A percentile compares a stretch with the other conserved stretches of the same genome.
Evolutionary conservation across 768 basidiomycete genomes (phyloP).

Genomic region (Cantharellus cinnabarinus): DNA sequence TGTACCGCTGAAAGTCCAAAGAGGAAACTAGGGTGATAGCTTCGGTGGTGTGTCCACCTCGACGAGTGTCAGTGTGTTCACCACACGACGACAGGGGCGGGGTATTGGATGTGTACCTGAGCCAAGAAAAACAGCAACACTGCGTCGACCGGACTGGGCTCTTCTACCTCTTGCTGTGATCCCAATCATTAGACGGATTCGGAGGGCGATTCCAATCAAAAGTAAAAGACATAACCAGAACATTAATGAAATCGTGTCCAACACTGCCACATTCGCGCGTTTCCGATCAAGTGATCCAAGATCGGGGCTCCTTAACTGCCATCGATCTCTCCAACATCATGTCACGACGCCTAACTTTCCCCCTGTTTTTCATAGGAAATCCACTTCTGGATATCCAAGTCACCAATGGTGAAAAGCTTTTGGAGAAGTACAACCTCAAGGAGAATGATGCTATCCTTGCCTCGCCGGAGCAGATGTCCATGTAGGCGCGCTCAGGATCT

Average conservation of each 20-base stretch:
- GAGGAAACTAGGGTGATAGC: conserved; percentile 50
- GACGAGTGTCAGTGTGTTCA: neutral
- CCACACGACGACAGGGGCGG: neutral
- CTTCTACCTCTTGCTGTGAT: too few species aligned
- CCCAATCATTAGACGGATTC: too few species aligned
- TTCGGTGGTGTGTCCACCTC: conserved; percentile 92
- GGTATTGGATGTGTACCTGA: conserved; percentile 36
- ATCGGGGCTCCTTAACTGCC: too few species aligned
- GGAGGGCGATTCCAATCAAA: too few species aligned
- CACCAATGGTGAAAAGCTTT: conserved; percentile 56
- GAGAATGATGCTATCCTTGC: conserved; percentile 94
- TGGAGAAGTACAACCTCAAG: conserved; percentile 79
- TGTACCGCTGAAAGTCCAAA: conserved; percentile 57
- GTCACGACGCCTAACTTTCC: conserved; percentile 19
- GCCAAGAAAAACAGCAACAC: conserved; percentile 74
- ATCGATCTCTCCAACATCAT: too few species aligned
- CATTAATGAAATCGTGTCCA: too few species aligned
- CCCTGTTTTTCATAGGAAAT: conserved; percentile 82
- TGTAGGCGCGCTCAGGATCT: conserved; percentile 29
- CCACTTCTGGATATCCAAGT: conserved; percentile 95
- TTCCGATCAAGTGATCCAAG: too few species aligned
- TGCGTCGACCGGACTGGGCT: conserved; percentile 15
- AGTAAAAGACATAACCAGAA: too few species aligned
- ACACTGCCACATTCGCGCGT: too few species aligned
- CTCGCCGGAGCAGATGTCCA: conserved; percentile 64